Base-by-base conservation (phyloP, 2,329 filamentous ascomycete genomes). In the Cladosporium sp. region DNA sequence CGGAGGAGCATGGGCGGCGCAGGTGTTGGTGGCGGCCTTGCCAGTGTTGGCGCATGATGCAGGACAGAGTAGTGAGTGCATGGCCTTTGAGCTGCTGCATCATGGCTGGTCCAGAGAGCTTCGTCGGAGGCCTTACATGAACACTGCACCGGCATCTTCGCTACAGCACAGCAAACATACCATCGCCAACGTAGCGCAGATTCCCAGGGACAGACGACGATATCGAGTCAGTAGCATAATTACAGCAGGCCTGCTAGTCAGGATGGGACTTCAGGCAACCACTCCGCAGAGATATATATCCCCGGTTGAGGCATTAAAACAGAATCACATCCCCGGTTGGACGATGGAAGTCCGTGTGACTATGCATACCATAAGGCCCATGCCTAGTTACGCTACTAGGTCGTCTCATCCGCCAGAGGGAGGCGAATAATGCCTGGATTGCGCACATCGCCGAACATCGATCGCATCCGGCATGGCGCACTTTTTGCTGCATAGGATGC, bases 41-140 rank as follows among this genome's bases (percentile, higher is more conserved):
- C 68, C 64, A 68, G 70, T 71, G 28, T 64, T 68, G 26, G 36
- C 55, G 59, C 21, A 18, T 60, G 32, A 26, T 44, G 24, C 26
- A 59, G 36, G 32, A 47, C 21, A 15, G 34, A 58, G 34, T 21
- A 58, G 34, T 21, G 24, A 58, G 24, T 32, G 24, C 21, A 58
- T 58, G 55, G 55, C 55, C 21, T 34, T 41, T 26, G 55, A 58
- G 55, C 55, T 34, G 24, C n/a, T 34, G 24, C n/a, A 41, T 41
- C 52, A 55, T 34, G 52, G 55, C 55, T 41, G 55, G 55, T 24
- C 55, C 34, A 41, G 32, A 34, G n/a, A n/a, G 52, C 52, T 55
- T 34, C 18, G 28, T n/a, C 15, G 52, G 18, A 55, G 51, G 26
- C 15, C 51, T 18, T 30, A 30, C 18, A 54, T 32, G 51, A 54